Evolutionary conservation across 768 basidiomycete genomes (phyloP).

Genomic region (Suillus cothurnatus): DNA sequence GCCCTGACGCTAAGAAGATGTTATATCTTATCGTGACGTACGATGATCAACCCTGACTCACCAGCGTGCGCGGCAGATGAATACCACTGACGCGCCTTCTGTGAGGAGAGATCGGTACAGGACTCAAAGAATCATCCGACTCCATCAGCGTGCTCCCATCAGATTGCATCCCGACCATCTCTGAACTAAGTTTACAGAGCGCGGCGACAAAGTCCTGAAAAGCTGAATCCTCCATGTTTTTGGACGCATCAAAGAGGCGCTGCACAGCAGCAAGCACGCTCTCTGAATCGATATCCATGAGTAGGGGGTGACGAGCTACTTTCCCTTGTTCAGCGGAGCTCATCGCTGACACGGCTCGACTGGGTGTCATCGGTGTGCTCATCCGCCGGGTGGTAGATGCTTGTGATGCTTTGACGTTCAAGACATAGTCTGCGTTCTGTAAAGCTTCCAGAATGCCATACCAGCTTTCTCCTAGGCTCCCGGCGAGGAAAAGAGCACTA

Average conservation of each 20-base stretch:
- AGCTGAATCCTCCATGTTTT: constrained; percentile 78
- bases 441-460: constrained; percentile 87
- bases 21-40: constrained; percentile 9
- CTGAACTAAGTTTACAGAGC: constrained; percentile 81
- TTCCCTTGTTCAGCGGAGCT: constrained; percentile 19
- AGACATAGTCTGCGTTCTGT: constrained; percentile 94
- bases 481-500: constrained; percentile 79
- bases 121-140: constrained; percentile 34
- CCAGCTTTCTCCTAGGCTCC: constrained; percentile 89
- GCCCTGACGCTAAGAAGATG: constrained; percentile 64
- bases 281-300: constrained; percentile 76
- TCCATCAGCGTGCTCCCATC: constrained; percentile 28
- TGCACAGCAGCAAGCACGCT: constrained; percentile 75
- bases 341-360: constrained; percentile 43
- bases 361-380: constrained; percentile 33
- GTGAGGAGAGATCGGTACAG: constrained; percentile 47
- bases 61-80: constrained; percentile 76
- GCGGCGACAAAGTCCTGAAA: constrained; percentile 79
- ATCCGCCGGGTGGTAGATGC: constrained; percentile 33
- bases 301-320: constrained; percentile 54
- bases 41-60: constrained; percentile 35
- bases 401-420: constrained; percentile 60
- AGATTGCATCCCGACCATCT: constrained; percentile 92
- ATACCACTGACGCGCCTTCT: constrained; percentile 86
- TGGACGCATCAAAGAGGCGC: constrained; percentile 83